Base-by-base conservation (phyloP, 805 yeast species). In the Myxozyma nipponensis region DNA sequence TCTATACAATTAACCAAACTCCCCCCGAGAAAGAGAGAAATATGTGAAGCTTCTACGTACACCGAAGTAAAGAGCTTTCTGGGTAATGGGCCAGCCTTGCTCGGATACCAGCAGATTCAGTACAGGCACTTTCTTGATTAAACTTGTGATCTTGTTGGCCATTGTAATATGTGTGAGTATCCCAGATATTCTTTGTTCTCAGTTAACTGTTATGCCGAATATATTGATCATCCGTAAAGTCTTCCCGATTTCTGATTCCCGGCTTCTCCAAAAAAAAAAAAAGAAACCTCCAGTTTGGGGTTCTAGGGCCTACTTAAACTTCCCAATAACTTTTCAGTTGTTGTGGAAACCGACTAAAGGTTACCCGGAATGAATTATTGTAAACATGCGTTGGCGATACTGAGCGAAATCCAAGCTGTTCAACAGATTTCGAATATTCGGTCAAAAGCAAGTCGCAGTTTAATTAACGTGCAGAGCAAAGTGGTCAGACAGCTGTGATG, bases 31-130 rank as follows among this genome's bases (percentile, higher is more conserved):
- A n/a, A n/a, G n/a, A n/a, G n/a, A n/a, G n/a, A n/a, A n/a, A n/a
- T n/a, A n/a, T n/a, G n/a, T n/a, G n/a, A n/a, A 7, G 32, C 32
- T 28, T 28, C 15, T 6, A 44, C 52, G 15, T 53, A 53, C 57
- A 17, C 40, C 46, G 46, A 45, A 53, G 19, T 36, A 34, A 13
- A 39, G 46, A 17, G 49, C 26, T 46, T 53, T 53, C 45, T 43
- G 40, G 5, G 54, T 43, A 30, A 53, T 25, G n/a, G 57, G 57
- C 51, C 54, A 50, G 10, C 37, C 50, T 15, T 49, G 49, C 25
- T 52, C 54, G 10, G 51, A n/a, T 19, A 32, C 28, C 10, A 52
- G 24, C 24, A 37, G 18, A 21, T 46, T 41, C 15, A 52, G 18
- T 25, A 46, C 38, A 6, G 38, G 38, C 18, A 50, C 44, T 9